Base-by-base conservation (phyloP, 441 rosid genomes). In the Erodium chrysanthum region DNA sequence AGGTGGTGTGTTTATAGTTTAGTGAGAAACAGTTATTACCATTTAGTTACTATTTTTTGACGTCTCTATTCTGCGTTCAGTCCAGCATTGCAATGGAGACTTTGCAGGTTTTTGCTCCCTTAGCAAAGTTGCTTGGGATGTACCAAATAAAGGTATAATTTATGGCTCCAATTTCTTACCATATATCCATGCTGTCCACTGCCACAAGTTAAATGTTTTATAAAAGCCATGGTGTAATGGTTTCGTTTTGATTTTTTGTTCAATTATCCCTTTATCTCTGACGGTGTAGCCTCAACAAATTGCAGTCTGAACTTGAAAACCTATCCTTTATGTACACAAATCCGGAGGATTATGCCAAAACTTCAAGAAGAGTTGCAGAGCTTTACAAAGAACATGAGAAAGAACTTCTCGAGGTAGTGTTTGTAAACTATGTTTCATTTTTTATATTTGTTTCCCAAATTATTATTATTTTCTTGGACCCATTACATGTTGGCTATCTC, bases 261-360 rank as follows among this genome's bases (percentile, higher is more conserved):
- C 29, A 25, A 25, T 25, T 3, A 25, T 18, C 25, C 25, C 17
- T n/a, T 25, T 23, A 20, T 56, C 22, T 20, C 27, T 56, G 61
- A 56, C 6, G 64, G 44, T 31, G n/a, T 60, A 11, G 69, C 54
- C 67, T 70, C 70, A 46, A 71, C 68, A 12, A 44, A 22, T 76
- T 87, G 84, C 88, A 94, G 98, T 81, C 94, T 64, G 98, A 94
- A 83, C 93, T 94, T 79, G 98, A 94, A 81, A 91, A 94, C 65
- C 79, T 94, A 15, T 86, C 97, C 73, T 94, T 94, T 77, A 89
- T 94, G 97, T 91, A 91, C 78, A 86, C 90, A 66, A 89, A 82
- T 71, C 82, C 97, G 35, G 97, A 88, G 82, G 91, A 93, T 79
- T 91, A 84, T 82, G 89, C 86, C 37, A 85, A 84, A 75, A 82